Evolutionary conservation across 2,329 filamentous ascomycete genomes (phyloP).

Genomic region (Arachnomyces sp.): DNA sequence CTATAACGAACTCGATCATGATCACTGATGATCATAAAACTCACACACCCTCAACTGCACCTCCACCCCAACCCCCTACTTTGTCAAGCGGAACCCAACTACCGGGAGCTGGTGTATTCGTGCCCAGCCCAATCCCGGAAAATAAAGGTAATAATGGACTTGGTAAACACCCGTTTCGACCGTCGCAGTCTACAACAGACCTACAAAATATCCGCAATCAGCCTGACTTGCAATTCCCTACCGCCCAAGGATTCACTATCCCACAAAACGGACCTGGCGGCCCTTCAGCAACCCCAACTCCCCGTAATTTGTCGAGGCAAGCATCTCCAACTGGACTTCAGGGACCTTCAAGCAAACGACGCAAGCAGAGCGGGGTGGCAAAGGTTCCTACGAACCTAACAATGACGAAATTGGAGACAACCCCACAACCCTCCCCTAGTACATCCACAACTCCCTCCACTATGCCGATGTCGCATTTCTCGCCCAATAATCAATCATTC

Average conservation of each 20-base stretch:
- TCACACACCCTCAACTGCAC: slow-evolving; percentile 43
- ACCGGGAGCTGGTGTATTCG: slow-evolving; percentile 37
- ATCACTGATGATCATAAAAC: slow-evolving; percentile 98
- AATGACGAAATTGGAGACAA: slow-evolving; percentile 73
- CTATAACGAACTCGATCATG: slow-evolving; percentile 80
- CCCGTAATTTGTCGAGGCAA: slow-evolving; percentile 61
- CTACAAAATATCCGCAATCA: slow-evolving; percentile 51
- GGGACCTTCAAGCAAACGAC: slow-evolving; percentile 66
- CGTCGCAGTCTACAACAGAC: slow-evolving; percentile 57
- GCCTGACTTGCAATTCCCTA: slow-evolving; percentile 37
- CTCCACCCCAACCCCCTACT: slow-evolving; percentile 26
- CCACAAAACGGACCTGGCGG: slow-evolving; percentile 30
- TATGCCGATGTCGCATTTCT: slow-evolving; percentile 34
- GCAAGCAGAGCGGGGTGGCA: slow-evolving; percentile 63
- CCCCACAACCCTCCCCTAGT: slow-evolving; percentile 24
- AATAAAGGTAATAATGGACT: slow-evolving; percentile 18
- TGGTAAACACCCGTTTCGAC: slow-evolving; percentile 40
- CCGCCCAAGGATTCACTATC: slow-evolving; percentile 30
- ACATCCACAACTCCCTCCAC: slow-evolving; percentile 29
- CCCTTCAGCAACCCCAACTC: slow-evolving; percentile 43
- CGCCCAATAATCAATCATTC: slow-evolving; percentile 28
- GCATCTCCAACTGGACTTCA: slow-evolving; percentile 59
- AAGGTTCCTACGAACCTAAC: slow-evolving; percentile 65
- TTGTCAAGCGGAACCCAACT: slow-evolving; percentile 32
- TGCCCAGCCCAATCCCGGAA: slow-evolving; percentile 25